Conservation (phyloP, 2,329 filamentous ascomycete genomes). For the Ascocoryne sarcoides region DNA sequence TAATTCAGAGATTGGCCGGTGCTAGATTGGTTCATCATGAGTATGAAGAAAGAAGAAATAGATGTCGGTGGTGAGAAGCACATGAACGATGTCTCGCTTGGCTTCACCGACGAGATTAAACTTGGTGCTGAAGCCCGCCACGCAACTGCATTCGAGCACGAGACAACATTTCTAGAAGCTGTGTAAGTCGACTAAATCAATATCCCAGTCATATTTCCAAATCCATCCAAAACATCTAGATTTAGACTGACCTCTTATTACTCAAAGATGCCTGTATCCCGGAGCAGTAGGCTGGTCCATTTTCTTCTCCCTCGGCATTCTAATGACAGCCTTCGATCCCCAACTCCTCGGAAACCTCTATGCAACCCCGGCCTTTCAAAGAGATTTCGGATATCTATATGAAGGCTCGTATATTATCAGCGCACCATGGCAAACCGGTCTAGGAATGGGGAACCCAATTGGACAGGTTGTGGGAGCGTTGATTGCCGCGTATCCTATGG, state of each 20-base stretch:
- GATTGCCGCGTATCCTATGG: slow-evolving; percentile 33
- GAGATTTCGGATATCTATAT: slow-evolving; percentile 30
- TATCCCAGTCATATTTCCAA: too few relatives aligned
- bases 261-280: slow-evolving; percentile 12
- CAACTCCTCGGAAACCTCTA: slow-evolving; percentile 37
- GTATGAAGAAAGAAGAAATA: background rate
- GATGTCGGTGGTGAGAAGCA: background rate
- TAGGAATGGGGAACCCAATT: slow-evolving; percentile 19
- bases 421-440: slow-evolving; percentile 34
- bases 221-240: too few relatives aligned
- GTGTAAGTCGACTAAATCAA: too few relatives aligned
- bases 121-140: background rate
- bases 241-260: too few relatives aligned
- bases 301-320: slow-evolving; percentile 50
- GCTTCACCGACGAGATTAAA: background rate
- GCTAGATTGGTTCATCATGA: too few relatives aligned
- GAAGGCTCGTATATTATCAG: slow-evolving; percentile 34
- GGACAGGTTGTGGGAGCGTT: slow-evolving; percentile 33
- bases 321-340: slow-evolving; percentile 43
- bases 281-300: slow-evolving; percentile 38
- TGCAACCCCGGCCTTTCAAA: slow-evolving; percentile 32
- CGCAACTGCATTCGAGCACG: background rate
- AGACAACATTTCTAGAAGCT: background rate
- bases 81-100: background rate
- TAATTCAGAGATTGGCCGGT: too few relatives aligned